Percentiles rank a stretch among this genome's conserved stretches.
phyloP scores from a whole-genome alignment of 176 grass and related monocot species.

The Dendrocalamus sinicus region DNA sequence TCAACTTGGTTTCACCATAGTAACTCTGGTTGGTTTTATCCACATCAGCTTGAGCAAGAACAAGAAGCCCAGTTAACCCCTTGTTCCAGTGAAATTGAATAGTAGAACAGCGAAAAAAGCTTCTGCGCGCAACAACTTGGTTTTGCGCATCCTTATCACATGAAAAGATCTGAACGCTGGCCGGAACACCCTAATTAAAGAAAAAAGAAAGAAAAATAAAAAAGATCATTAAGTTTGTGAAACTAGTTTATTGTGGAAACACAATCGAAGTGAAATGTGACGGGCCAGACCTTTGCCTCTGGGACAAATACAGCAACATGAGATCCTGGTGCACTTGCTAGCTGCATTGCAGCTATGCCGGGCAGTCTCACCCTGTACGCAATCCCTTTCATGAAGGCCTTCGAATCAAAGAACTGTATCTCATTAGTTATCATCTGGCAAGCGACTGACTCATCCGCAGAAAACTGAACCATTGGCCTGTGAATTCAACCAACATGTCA shows the following conservation, averaged over 20 bases:
- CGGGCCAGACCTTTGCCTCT: constrained; percentile 72
- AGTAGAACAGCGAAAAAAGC: constrained; percentile 87
- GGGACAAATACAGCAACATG: constrained; percentile 80
- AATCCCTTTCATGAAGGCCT: constrained; percentile 82
- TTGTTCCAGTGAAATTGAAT: constrained; percentile 85
- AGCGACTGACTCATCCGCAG: constrained; percentile 80
- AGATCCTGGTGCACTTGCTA: constrained; percentile 80
- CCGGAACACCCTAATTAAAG: constrained; percentile 75
- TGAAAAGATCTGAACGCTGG: constrained; percentile 88
- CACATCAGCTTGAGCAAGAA: constrained; percentile 82
- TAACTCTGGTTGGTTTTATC: constrained; percentile 99
- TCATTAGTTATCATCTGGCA: constrained; percentile 87
- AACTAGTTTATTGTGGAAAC: constrained; percentile 38
- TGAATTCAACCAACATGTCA: constrained; percentile 54
- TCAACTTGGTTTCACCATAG: constrained; percentile 94
- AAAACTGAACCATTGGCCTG: constrained; percentile 92
- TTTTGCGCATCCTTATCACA: constrained; percentile 75
- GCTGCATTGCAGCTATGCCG: constrained; percentile 74
- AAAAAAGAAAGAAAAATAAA: not conserved
- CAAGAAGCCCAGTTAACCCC: constrained; percentile 76
- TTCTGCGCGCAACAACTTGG: constrained; percentile 77
- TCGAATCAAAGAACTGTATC: constrained; percentile 86
- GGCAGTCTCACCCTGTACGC: constrained; percentile 68
- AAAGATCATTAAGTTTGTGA: constrained; percentile 1
- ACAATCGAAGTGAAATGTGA: constrained; percentile 14